A percentile compares a stretch with the other conserved stretches of the same genome.
Evolutionary conservation across 345 rosid genomes (phyloP).

Genomic region (Citrus sinensis): DNA sequence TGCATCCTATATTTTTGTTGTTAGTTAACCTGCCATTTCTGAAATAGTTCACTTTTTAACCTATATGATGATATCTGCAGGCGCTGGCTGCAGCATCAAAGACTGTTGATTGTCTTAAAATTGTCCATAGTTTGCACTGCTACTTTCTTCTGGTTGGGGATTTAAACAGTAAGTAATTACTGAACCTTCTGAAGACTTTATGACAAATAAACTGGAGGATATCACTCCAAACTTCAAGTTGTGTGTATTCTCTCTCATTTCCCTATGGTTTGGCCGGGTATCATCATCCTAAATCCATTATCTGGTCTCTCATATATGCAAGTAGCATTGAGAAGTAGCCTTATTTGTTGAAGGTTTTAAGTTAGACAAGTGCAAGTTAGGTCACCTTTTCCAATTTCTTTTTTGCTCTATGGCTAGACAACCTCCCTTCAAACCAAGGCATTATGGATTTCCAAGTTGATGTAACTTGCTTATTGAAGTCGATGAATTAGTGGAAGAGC

Average conservation of each 20-base stretch:
- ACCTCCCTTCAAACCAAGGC: neutral
- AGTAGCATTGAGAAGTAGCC: neutral
- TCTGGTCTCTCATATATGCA: neutral
- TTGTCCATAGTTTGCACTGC: constrained; percentile 86
- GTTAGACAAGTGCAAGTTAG: neutral
- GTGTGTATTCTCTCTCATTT: neutral
- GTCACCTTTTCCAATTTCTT: neutral
- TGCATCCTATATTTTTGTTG: neutral
- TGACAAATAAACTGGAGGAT: neutral
- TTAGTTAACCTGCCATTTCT: neutral
- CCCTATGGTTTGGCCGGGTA: neutral
- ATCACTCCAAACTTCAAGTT: neutral
- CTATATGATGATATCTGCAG: constrained; percentile 39
- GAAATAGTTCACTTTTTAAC: constrained; percentile 7
- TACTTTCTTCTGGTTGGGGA: constrained; percentile 94
- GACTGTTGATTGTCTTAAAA: constrained; percentile 88
- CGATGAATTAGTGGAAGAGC: neutral
- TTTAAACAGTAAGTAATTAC: constrained; percentile 54
- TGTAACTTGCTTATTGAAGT: neutral
- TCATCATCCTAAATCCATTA: neutral
- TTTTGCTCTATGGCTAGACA: neutral
- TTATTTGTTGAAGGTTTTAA: neutral
- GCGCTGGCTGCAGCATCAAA: constrained; percentile 97
- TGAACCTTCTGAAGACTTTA: neutral
- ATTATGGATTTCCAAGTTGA: neutral